Conservation (phyloP, 75 land plant species). For the Sequoiadendron giganteum region DNA sequence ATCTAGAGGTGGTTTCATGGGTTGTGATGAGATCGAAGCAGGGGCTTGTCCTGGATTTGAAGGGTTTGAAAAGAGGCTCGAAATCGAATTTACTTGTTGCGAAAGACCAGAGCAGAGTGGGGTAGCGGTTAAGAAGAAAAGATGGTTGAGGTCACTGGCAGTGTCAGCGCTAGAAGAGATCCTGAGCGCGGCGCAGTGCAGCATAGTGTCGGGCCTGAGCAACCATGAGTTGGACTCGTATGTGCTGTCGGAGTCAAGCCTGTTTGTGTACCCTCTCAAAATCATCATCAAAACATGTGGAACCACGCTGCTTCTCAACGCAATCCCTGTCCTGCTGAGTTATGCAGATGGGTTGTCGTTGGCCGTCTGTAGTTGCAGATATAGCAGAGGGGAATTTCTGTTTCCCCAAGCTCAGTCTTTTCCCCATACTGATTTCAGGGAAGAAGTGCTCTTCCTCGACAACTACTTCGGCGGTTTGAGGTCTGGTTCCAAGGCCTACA, state of each 20-base stretch:
- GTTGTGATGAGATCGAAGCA: too few species aligned
- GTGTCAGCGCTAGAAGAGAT: conserved; percentile 47
- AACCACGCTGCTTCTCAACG: conserved; percentile 59
- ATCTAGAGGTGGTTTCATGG: too few species aligned
- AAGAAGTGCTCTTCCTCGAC: conserved; percentile 57
- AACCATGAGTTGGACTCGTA: conserved; percentile 64
- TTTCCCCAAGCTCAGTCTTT: conserved; percentile 63
- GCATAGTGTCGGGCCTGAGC: conserved; percentile 54
- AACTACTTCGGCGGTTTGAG: conserved; percentile 30
- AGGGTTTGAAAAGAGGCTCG: conserved; percentile 32
- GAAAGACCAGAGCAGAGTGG: conserved; percentile 15
- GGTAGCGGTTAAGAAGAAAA: conserved; percentile 28
- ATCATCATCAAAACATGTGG: conserved; percentile 76
- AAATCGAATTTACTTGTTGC: conserved; percentile 40
- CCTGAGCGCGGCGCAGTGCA: conserved; percentile 55
- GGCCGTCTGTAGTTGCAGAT: conserved; percentile 35
- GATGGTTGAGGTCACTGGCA: conserved; percentile 52
- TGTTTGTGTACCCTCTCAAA: conserved; percentile 56
- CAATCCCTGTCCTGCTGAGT: conserved; percentile 46
- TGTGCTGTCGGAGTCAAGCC: conserved; percentile 80
- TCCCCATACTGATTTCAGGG: conserved; percentile 56
- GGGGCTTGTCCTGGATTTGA: too few species aligned
- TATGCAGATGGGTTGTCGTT: conserved; percentile 30
- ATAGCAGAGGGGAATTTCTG: conserved; percentile 63
- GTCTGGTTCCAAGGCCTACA: conserved; percentile 47